Conservation (phyloP, 345 rosid species). For the Eucalyptus polybractea region DNA sequence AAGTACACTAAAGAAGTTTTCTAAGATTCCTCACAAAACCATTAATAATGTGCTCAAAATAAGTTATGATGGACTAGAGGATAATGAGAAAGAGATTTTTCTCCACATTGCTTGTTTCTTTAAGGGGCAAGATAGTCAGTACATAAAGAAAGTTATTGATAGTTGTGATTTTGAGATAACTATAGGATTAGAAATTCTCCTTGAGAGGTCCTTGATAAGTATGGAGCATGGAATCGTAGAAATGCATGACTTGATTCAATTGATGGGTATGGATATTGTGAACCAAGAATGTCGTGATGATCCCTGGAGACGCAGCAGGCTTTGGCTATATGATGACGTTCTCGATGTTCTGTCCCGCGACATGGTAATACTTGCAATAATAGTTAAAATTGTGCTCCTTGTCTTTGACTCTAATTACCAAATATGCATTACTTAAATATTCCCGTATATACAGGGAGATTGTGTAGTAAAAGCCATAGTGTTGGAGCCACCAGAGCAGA, state of each 20-base stretch:
- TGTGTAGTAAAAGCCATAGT: background rate
- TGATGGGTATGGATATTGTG: background rate
- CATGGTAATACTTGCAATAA: background rate
- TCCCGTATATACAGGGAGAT: background rate
- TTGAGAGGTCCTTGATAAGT: background rate
- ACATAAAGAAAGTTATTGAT: background rate
- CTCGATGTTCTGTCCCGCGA: background rate
- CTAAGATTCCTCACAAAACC: background rate
- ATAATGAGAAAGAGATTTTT: background rate
- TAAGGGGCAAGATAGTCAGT: background rate
- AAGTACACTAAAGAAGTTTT: background rate
- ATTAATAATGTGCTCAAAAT: background rate
- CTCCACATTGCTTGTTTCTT: background rate
- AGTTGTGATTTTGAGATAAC: no score
- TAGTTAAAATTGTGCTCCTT: background rate
- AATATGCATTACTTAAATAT: background rate
- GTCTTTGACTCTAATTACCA: background rate
- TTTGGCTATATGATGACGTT: background rate
- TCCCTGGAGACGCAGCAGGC: no score
- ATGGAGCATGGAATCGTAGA: background rate
- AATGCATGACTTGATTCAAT: background rate
- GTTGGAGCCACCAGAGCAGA: background rate
- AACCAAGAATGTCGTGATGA: background rate
- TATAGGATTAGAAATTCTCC: background rate
- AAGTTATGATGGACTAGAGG: background rate